These are phyloP conservation scores for Collariella sp. DNA, from an alignment of 495 filamentous ascomycete species.

Conservation along the genomic window DNA sequence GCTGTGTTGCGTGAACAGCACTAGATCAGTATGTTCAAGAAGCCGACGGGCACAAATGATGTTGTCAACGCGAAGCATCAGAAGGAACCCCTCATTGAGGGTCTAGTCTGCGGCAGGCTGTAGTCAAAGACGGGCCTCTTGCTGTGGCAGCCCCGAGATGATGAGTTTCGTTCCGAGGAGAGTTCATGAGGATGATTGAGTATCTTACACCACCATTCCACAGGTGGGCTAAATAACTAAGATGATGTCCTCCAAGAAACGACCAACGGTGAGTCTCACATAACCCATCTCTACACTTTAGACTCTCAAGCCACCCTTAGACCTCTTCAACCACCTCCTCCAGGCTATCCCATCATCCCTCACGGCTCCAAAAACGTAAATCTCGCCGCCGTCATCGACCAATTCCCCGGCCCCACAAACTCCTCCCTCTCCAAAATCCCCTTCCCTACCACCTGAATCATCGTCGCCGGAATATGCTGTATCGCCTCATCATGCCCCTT, in stretches of 20 bases:
- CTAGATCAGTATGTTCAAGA: slow-evolving; percentile 51
- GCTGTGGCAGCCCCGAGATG: slow-evolving; percentile 17
- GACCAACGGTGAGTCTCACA: no score
- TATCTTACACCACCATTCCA: no score
- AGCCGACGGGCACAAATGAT: slow-evolving; percentile 45
- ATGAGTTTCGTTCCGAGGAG: not conserved
- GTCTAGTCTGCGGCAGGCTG: slow-evolving; percentile 47
- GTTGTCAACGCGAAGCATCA: slow-evolving; percentile 49
- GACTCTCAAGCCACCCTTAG: not conserved
- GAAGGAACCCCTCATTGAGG: slow-evolving; percentile 41
- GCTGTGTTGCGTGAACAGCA: slow-evolving; percentile 45
- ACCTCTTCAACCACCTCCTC: not conserved
- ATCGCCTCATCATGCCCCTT: slow-evolving; percentile 9
- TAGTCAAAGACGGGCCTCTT: slow-evolving; percentile 48
- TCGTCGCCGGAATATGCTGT: not conserved
- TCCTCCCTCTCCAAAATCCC: slow-evolving; percentile 17
- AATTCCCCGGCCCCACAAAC: slow-evolving; percentile 28
- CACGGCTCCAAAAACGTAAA: not conserved
- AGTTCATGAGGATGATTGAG: not conserved
- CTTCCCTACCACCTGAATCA: slow-evolving; percentile 10
- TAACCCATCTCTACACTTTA: not conserved
- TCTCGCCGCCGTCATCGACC: slow-evolving; percentile 16
- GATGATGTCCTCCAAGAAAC: not conserved
- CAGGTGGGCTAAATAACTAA: not conserved
- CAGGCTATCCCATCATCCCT: not conserved